phyloP scores from a whole-genome alignment of 768 basidiomycete species.

The Naematelia encephala region DNA sequence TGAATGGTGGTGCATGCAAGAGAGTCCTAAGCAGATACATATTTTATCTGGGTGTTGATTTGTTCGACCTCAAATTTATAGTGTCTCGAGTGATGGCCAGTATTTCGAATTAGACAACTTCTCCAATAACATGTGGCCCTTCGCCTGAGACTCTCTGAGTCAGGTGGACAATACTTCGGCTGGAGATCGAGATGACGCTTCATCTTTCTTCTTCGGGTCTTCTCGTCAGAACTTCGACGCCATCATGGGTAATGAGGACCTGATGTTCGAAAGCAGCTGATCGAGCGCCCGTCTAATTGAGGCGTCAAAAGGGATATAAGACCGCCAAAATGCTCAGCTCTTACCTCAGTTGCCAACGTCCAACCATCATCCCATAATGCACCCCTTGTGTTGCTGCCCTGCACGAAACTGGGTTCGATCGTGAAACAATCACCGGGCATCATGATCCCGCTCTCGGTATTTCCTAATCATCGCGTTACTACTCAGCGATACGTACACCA shows the following conservation, averaged over 20 bases:
- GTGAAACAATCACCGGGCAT: conserved; percentile 84
- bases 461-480: conserved; percentile 59
- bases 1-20: too few relatives aligned
- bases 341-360: conserved; percentile 83
- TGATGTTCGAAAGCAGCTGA: conserved; percentile 86
- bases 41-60: too few relatives aligned
- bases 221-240: conserved; percentile 72
- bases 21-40: too few relatives aligned
- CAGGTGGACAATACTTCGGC: too few relatives aligned
- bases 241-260: conserved; percentile 73
- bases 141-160: too few relatives aligned
- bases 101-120: too few relatives aligned
- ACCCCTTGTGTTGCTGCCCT: conserved; percentile 64
- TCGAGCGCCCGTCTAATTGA: conserved; percentile 67
- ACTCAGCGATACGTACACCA: neutral
- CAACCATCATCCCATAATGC: conserved; percentile 89
- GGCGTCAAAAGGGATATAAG: neutral
- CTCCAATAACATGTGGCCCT: too few relatives aligned
- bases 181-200: too few relatives aligned
- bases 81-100: too few relatives aligned
- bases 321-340: too few relatives aligned
- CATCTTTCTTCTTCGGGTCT: neutral
- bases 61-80: too few relatives aligned
- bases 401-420: conserved; percentile 80
- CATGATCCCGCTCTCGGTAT: conserved; percentile 80